Base-by-base conservation (phyloP, 192 early-diverging fungal species). In the Podila clonocystis region DNA sequence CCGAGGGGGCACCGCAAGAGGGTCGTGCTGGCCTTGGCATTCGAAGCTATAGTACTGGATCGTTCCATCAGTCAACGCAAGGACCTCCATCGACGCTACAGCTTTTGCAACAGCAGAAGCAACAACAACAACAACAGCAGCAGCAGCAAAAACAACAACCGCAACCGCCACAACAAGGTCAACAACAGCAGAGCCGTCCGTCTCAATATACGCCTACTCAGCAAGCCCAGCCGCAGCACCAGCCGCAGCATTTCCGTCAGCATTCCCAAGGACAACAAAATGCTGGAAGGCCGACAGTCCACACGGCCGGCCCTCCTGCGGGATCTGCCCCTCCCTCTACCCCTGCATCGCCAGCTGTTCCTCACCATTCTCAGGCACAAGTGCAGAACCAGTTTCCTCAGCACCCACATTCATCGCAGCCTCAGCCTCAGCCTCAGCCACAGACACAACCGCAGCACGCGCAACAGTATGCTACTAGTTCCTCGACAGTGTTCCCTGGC, bases 101-200 rank as follows among this genome's bases (percentile, higher is more conserved):
- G 24, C 52, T 55, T 55, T 24, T 55, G 52, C 52, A 55, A 55
- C 52, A 55, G 17, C 52, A 55, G 24, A 55, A 55, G 29, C 49
- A 31, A 28, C 68, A 49, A 1, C 22, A 22, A 2, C 58, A 31
- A 28, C 70, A 55, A 9, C 62, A 17, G 34, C 29, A 11, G 26
- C 30, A 68, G 1, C 66, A 68, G 2, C 58, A 59, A 22, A 65
- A 67, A 13, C 57, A 36, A 34, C 58, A 33, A 4, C 49, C 22
- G 17, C 65, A 26, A 30, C 64, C 57, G n/a, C 48, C 1, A 13
- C 31, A 15, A 2, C 62, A 36, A 4, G 6, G 8, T 19, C 70
- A 58, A 20, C 45, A 63, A 36, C 69, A 59, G 9, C 72, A 60
- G n/a, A 63, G 64, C 15, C 63, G 66, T 61, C 62, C 62, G 49